Percentiles rank a stretch among this genome's conserved stretches.
These are phyloP conservation scores for Cercophora newfieldiana DNA, from an alignment of 495 filamentous ascomycete genomes.

Conservation along the genomic window DNA sequence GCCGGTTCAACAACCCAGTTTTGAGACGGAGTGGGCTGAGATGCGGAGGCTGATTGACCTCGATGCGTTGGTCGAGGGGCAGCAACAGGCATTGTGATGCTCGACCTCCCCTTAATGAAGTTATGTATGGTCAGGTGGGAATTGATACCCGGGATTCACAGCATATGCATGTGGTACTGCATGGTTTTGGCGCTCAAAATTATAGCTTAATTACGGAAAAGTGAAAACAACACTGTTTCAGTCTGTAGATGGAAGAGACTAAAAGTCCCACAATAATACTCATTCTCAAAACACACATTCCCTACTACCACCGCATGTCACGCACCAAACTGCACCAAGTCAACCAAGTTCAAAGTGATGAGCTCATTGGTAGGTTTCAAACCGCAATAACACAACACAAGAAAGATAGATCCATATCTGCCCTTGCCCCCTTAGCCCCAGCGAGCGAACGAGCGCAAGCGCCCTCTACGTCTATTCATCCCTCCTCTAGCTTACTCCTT, in stretches of 20 bases:
- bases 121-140: constrained; percentile 14
- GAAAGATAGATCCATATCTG: not conserved
- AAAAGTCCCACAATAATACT: not conserved
- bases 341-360: not conserved
- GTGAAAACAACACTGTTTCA: not conserved
- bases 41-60: constrained; percentile 39
- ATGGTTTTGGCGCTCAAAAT: constrained; percentile 1
- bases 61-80: constrained; percentile 21
- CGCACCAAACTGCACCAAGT: not conserved
- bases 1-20: constrained; percentile 20
- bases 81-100: constrained; percentile 4
- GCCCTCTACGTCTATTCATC: not conserved
- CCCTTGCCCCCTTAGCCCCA: not conserved
- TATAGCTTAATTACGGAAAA: not conserved
- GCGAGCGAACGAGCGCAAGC: not conserved
- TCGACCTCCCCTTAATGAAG: not conserved
- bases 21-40: constrained; percentile 39
- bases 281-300: not conserved
- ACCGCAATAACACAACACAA: not conserved
- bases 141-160: constrained; percentile 16
- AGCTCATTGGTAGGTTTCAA: not conserved
- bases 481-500: not conserved
- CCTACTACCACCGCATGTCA: too few relatives aligned
- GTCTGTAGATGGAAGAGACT: not conserved
- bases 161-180: not conserved